Percentiles rank a stretch among this genome's conserved stretches.
Evolutionary conservation across 257 asterid genomes (phyloP).

Genomic region (Haberlea rhodopensis): DNA sequence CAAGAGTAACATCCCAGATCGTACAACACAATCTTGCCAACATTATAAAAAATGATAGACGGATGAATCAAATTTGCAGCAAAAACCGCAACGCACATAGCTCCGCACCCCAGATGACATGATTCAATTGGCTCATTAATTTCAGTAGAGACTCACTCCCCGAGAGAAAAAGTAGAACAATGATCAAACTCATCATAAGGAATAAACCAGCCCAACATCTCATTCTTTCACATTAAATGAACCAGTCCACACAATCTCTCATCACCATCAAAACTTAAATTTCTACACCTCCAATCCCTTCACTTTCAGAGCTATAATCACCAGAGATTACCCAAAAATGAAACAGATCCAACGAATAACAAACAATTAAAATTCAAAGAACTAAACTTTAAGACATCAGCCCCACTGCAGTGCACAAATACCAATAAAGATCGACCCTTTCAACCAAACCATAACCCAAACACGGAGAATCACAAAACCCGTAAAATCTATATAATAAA

Average conservation of each 20-base stretch:
- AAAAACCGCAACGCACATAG: too few relatives aligned
- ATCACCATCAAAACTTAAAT: background rate
- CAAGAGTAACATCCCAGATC: background rate
- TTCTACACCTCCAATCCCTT: conserved; percentile 1
- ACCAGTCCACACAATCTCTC: background rate
- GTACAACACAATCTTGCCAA: too few relatives aligned
- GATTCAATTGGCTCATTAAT: too few relatives aligned
- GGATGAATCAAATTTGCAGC: too few relatives aligned
- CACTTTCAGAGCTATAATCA: conserved; percentile 7
- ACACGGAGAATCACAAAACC: conserved; percentile 16
- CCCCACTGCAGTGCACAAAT: background rate
- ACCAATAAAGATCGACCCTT: background rate
- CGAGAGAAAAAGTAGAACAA: conserved; percentile 21
- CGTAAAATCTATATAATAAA: background rate
- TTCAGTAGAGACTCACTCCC: background rate
- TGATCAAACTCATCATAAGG: conserved; percentile 21
- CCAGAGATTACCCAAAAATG: background rate
- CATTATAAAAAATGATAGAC: too few relatives aligned
- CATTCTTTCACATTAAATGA: background rate
- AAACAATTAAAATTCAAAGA: conserved; percentile 1
- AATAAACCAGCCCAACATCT: background rate
- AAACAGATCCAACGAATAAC: conserved; percentile 14
- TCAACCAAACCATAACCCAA: background rate
- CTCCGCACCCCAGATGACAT: too few relatives aligned
- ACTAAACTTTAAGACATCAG: conserved; percentile 8